Evolutionary conservation across 768 basidiomycete species (phyloP), one percentile per base, ranked within the genome.

Genomic region (Trametes elegans): DNA sequence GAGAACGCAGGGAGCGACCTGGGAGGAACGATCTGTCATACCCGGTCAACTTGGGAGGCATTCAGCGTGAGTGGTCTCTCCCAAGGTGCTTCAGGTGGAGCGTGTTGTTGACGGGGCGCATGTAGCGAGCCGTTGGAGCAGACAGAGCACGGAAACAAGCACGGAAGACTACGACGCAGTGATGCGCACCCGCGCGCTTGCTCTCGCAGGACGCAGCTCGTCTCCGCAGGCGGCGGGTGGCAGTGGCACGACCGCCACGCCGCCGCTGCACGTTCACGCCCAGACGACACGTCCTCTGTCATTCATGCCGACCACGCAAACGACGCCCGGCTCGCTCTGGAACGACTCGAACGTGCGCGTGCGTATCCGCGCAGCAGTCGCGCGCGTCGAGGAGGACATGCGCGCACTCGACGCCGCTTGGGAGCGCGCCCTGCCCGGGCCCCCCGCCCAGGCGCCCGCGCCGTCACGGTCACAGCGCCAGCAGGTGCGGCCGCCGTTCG

Each of bases 161-260:
- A 5, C 31, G 7, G 27, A 28, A 58, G 79, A 81, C 47, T 71
- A 84, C 16, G 83, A 85, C 31, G 70, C 80, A 0, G 79, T 62
- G 26, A 66, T 68, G 64, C 62, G 64, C 13, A 48, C 54, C 1
- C 65, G 65, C 3, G 65, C 66, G 2, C 55, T 59, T 26, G 56
- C 53, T 2, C 51, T 67, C 11, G 36, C n/a, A n/a, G n/a, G n/a
- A n/a, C n/a, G n/a, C n/a, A n/a, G 51, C 3, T 38, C 49, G 5
- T 23, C 53, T 21, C 32, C 23, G 21, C 36, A 49, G 11, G 35
- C 58, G 1, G 14, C 50, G 6, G 56, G 59, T 18, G 35, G 36
- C 23, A 10, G 43, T 18, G 45, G 36, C 41, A 18, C 46, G 18
- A 24, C 52, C 23, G 24, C 49, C 13, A 57, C 56, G 6, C 60